Evolutionary conservation across 176 grass and related monocot species (phyloP).

Genomic region (Triticum dicoccoides): DNA sequence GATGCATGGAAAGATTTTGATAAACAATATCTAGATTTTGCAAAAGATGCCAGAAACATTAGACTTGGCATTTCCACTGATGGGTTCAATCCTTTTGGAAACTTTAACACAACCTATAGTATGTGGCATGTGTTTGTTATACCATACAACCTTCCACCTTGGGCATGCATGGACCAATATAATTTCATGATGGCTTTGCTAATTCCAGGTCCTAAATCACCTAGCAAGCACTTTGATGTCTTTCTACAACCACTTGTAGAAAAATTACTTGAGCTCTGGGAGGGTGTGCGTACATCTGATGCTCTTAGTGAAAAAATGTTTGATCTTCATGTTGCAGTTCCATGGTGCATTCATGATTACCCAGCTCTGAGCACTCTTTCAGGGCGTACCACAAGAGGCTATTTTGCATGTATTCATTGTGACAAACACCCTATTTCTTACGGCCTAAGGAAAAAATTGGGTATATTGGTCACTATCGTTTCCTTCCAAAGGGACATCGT

Average conservation of each 20-base stretch:
- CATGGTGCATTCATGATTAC: no score
- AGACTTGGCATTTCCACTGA: no score
- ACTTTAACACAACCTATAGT: no score
- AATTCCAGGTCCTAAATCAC: neutral
- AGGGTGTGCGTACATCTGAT: no score
- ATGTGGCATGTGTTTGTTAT: no score
- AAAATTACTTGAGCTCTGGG: neutral
- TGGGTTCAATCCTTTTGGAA: no score
- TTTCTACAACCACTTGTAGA: neutral
- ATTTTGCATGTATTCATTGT: slow-evolving; percentile 16
- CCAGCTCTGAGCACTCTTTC: neutral
- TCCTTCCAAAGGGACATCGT: no score
- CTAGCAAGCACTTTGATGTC: neutral
- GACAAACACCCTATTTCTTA: slow-evolving; percentile 7
- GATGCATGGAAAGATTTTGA: no score
- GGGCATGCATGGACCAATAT: no score
- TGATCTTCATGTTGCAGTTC: neutral
- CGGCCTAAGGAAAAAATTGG: neutral
- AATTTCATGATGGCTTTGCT: neutral
- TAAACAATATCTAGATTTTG: no score
- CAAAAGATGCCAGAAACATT: no score
- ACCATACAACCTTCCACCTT: no score
- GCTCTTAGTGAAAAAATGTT: neutral
- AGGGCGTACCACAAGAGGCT: slow-evolving; percentile 20
- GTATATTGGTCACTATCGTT: slow-evolving; percentile 21